Evolutionary conservation across 331 rosid species (phyloP), one percentile per base, ranked within the genome.

Genomic region (Saraca asoca): DNA sequence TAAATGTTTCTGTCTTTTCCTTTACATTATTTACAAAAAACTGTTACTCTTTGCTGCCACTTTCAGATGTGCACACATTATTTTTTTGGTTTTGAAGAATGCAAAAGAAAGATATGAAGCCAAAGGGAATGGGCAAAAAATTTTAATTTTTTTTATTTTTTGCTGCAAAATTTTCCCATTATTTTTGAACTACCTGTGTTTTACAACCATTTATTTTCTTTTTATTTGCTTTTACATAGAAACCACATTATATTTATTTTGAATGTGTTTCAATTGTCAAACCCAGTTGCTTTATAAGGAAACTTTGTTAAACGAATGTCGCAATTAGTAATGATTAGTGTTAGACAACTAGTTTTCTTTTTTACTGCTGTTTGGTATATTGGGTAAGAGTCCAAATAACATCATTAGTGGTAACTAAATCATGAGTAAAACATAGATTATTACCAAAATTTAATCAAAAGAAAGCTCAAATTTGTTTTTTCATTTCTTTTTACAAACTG

Each of bases 291-390:
- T 80, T 80, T 75, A 34, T 34, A 14, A 15, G 18, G 20, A 55
- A 76, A 68, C 62, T 56, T 56, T 57, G 44, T 39, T 49, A 61
- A 64, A 37, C 63, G 64, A 75, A 43, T 57, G 68, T 72, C 33
- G 50, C 59, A 50, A 68, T 61, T 64, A 31, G 70, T 53, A 68
- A 76, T 80, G 44, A 80, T 72, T 70, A 77, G 46, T 51, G 74
- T 65, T 58, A 60, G 29, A 63, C 11, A 24, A 11, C 49, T 20
- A 16, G 66, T 41, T 61, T 75, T 70, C 13, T 10, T 14, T 54
- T 58, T 24, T 13, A 54, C 20, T 72, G 42, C 5, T 19, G 68
- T 24, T 41, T 18, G 29, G 67, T 18, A 48, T 20, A 48, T 20
- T 58, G 9, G 24, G 31, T 15, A 58, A 42, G 38, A 57, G 0